Evolutionary conservation across 495 filamentous ascomycete genomes (phyloP), one percentile per base, ranked within the genome.

Genomic region (Hyaloscypha finlandica): DNA sequence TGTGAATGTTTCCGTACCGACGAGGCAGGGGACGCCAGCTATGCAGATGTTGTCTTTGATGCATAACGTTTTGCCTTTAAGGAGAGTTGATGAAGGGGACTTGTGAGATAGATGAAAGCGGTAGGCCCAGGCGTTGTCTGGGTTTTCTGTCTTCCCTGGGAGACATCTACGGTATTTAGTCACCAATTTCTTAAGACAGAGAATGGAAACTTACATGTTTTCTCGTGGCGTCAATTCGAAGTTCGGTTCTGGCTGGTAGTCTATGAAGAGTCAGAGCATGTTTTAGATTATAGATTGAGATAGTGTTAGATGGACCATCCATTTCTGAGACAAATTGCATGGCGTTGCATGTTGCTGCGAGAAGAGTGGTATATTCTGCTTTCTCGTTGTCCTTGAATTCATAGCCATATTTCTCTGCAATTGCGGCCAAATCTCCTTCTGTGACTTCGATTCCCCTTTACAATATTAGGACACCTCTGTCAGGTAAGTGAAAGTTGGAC

Each of bases 61-160:
- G 29, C 70, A 72, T 19, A 72, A 19, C 2, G 64, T 72, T 55
- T 68, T 72, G 8, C 62, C 67, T 67, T 66, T 60, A 4, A 71
- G 39, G 14, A 76, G 51, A 19, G 56, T 52, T 4, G 61, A 63
- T 12, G 75, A 61, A 32, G 55, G 35, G 2, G 64, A 58, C 19
- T 61, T 45, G 11, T 74, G 71, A 9, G 35, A 39, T 9, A 79
- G 52, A 16, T 77, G 64, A 33, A 68, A 76, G 1, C 65, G 59
- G 22, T 71, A 71, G 29, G 69, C 72, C 80, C 80, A 82, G 4
- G 75, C 78, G 64, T 80, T 79, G n/a, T 79, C 59, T 6, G 72
- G 74, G 54, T 80, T 81, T 2, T 77, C 70, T 14, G 72, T 61
- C 58, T 70, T 64, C n/a, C 39, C 16, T 19, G 71, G 73, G 33